phyloP scores from a whole-genome alignment of 495 filamentous ascomycete species.

The Parathielavia appendiculata region DNA sequence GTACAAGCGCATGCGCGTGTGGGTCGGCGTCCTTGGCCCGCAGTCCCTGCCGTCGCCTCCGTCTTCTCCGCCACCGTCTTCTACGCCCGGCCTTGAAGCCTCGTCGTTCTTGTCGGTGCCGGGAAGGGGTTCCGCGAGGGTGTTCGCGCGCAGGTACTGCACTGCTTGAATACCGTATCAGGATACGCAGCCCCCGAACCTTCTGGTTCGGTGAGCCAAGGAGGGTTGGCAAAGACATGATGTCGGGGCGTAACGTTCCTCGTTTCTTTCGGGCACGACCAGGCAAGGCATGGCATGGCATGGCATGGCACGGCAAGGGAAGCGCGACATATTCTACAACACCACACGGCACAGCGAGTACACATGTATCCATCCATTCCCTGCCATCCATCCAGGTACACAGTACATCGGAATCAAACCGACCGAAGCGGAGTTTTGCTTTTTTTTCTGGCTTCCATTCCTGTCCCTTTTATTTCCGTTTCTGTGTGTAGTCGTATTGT shows the following conservation, averaged over 20 bases:
- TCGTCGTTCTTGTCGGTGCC: background rate
- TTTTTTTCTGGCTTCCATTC: background rate
- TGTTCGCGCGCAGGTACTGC: background rate
- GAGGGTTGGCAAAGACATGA: background rate
- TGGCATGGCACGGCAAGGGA: no score
- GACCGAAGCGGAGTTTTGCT: background rate
- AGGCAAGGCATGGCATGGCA: no score
- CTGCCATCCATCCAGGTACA: no score
- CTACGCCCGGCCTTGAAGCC: background rate
- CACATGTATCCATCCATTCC: background rate
- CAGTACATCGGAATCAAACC: background rate
- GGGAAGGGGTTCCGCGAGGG: background rate
- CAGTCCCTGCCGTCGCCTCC: background rate
- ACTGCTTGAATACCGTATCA: background rate
- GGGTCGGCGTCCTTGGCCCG: background rate
- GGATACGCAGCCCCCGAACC: background rate
- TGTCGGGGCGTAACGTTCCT: background rate
- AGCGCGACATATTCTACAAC: no score
- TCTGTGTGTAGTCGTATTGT: constrained; percentile 4
- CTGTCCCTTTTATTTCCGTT: background rate
- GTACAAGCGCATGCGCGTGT: constrained; percentile 7
- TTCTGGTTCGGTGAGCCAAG: background rate
- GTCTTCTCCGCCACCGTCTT: background rate
- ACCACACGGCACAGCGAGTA: background rate
- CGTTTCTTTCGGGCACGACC: no score